A percentile compares a stretch with the other conserved stretches of the same genome.
phyloP scores from a whole-genome alignment of 2,329 filamentous ascomycete genomes.

The Fusarium devonianum region DNA sequence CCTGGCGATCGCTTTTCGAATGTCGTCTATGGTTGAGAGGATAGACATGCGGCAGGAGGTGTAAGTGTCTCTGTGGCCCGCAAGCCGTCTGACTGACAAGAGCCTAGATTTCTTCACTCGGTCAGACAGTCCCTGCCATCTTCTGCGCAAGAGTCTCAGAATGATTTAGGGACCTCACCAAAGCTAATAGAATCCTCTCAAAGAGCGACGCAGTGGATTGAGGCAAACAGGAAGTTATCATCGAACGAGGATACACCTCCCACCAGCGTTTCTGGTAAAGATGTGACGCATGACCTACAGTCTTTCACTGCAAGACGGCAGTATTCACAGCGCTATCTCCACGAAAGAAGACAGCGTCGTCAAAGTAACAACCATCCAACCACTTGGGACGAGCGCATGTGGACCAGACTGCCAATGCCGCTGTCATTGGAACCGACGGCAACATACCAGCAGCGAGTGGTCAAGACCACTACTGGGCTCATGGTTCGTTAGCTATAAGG shows the following conservation, averaged over 20 bases:
- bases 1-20: not conserved
- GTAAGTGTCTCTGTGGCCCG: not conserved
- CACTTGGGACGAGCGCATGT: slow-evolving; percentile 1
- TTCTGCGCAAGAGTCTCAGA: not conserved
- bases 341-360: not conserved
- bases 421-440: slow-evolving; percentile 3
- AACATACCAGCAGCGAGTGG: slow-evolving; percentile 1
- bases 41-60: slow-evolving; percentile 11
- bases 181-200: rapidly evolving
- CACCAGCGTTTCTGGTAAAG: rapidly evolving
- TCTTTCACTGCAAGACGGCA: too few relatives aligned
- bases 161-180: rapidly evolving
- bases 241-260: rapidly evolving
- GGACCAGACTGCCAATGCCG: slow-evolving; percentile 2
- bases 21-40: slow-evolving; percentile 4
- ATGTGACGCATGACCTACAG: not conserved
- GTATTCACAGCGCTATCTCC: rapidly evolving
- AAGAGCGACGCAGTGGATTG: not conserved
- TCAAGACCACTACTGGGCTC: not conserved
- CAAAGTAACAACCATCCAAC: not conserved
- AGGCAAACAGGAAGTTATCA: rapidly evolving
- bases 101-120: not conserved
- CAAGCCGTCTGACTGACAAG: not conserved
- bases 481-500: slow-evolving; percentile 1
- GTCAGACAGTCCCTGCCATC: not conserved